Conservation (phyloP, 2,329 filamentous ascomycete genomes). For the Magnaporthiopsis poae region DNA sequence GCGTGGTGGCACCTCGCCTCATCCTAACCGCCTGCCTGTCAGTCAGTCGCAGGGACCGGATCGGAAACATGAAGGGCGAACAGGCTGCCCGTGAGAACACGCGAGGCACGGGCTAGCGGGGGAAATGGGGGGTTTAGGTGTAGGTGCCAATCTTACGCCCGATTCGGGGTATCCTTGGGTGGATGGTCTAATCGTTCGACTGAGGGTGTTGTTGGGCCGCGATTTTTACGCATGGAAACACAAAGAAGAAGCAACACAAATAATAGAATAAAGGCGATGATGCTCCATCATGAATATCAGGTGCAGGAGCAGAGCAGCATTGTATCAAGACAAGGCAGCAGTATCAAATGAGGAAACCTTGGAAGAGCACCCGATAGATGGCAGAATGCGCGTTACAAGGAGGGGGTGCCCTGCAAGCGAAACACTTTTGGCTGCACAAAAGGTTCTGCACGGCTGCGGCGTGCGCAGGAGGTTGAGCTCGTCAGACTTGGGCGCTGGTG, state of each 20-base stretch:
- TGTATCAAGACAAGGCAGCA: background rate
- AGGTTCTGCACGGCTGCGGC: background rate
- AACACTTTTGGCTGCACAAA: background rate
- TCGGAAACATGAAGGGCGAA: background rate
- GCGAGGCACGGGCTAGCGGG: background rate
- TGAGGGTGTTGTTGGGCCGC: background rate
- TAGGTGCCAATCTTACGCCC: background rate
- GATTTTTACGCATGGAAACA: background rate
- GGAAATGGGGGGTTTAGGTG: background rate
- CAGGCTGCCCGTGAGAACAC: background rate
- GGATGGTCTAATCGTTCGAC: background rate
- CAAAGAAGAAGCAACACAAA: background rate
- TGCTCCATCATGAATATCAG: background rate
- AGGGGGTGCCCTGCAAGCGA: background rate
- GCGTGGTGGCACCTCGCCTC: background rate
- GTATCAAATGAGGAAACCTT: background rate
- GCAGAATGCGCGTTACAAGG: background rate
- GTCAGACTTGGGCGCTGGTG: background rate
- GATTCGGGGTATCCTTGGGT: background rate
- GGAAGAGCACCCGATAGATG: background rate
- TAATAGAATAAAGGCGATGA: background rate
- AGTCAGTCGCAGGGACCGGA: background rate
- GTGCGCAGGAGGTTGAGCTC: background rate
- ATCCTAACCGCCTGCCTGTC: background rate
- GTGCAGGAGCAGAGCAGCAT: background rate